phyloP scores from a whole-genome alignment of 1,284 basidiomycete species.

The Amylostereum areolatum region DNA sequence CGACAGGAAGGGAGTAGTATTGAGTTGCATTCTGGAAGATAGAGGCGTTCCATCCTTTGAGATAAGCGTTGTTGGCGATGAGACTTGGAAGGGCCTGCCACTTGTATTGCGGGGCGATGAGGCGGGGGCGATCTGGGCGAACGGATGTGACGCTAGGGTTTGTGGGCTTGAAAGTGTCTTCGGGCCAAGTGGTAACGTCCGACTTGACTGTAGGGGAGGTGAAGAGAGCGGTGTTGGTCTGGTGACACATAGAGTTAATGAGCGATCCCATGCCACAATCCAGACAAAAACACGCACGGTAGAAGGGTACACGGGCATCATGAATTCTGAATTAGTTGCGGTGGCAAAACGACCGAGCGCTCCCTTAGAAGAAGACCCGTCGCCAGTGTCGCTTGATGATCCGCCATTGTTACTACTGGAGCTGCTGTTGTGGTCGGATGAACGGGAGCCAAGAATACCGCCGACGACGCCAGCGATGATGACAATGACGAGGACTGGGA shows the following conservation, averaged over 20 bases:
- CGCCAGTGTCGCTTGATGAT: constrained; percentile 20
- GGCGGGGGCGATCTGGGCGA: constrained; percentile 80
- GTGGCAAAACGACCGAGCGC: constrained; percentile 65
- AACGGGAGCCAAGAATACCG: constrained; percentile 63
- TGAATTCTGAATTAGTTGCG: constrained; percentile 65
- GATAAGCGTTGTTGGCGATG: constrained; percentile 82
- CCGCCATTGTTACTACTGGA: constrained; percentile 17
- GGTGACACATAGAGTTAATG: background rate
- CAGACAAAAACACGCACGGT: constrained; percentile 51
- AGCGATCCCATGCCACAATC: background rate
- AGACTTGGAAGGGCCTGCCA: constrained; percentile 83
- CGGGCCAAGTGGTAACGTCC: constrained; percentile 63
- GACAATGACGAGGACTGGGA: constrained; percentile 59
- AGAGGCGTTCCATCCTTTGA: constrained; percentile 84
- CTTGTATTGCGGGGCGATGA: constrained; percentile 89
- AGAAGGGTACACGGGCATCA: constrained; percentile 85
- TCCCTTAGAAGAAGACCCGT: constrained; percentile 44
- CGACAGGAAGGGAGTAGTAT: constrained; percentile 58
- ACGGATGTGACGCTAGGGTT: constrained; percentile 53
- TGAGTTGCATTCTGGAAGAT: constrained; percentile 87
- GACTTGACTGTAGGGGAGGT: constrained; percentile 67
- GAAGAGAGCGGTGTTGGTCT: constrained; percentile 82
- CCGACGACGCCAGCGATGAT: constrained; percentile 76
- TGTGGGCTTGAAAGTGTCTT: constrained; percentile 65
- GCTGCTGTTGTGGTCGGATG: constrained; percentile 37